Evolutionary conservation across 176 grass and related monocot species (phyloP).

Genomic region (Pontederia crassipes): DNA sequence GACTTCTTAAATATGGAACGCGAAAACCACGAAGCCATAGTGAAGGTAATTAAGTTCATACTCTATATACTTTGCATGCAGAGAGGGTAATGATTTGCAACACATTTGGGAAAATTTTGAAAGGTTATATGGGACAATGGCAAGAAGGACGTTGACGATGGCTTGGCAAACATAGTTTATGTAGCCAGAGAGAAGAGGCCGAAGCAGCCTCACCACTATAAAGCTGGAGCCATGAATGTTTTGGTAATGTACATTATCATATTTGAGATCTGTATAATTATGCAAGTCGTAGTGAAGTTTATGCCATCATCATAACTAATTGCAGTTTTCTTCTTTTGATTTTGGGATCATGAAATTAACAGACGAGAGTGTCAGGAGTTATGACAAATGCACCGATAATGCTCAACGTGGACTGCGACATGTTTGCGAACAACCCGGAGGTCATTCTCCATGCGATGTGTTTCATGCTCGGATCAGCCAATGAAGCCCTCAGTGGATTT

Average conservation of each 20-base stretch:
- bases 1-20: conserved; percentile 31
- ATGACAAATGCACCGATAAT: conserved; percentile 42
- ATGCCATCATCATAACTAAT: not conserved
- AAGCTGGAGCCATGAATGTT: conserved; percentile 48
- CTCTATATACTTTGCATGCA: not conserved
- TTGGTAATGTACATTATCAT: conserved; percentile 10
- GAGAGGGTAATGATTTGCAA: not conserved
- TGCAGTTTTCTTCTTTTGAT: not conserved
- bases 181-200: conserved; percentile 38
- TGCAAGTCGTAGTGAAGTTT: no score
- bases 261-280: not conserved
- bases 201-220: conserved; percentile 27
- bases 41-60: conserved; percentile 25
- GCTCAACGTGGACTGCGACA: conserved; percentile 65
- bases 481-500: conserved; percentile 28
- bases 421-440: conserved; percentile 41
- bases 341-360: not conserved
- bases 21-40: conserved; percentile 29
- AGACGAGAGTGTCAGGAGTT: conserved; percentile 44
- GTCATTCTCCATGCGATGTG: conserved; percentile 34
- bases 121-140: conserved; percentile 39
- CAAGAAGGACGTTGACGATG: not conserved
- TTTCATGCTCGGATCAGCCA: conserved; percentile 26
- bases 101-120: not conserved
- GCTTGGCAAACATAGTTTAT: conserved; percentile 36